Base-by-base conservation (phyloP, 2,329 filamentous ascomycete species). In the Xylariaceae sp. region DNA sequence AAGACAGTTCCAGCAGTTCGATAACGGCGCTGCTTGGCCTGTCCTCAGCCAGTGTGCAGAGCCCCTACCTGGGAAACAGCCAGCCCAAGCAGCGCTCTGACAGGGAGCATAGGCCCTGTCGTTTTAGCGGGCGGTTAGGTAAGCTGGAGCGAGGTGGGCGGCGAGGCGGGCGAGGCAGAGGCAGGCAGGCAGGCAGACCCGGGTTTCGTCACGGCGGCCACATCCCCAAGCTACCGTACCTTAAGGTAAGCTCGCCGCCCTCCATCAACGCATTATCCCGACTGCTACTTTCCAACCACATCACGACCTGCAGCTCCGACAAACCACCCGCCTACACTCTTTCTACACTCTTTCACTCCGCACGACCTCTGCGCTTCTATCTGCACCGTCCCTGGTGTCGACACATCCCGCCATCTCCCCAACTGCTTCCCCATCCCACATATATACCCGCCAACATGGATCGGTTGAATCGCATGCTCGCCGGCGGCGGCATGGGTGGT, bases 381-480 rank as follows among this genome's bases (percentile, higher is more conserved):
- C 13, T 38, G 16, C 34, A 9, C 13, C 34, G 4, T 14, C 16
- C 34, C 4, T 38, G 13, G 34, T 38, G 34, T 16, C 5, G 13
- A 38, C 34, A 38, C 34, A 13, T 13, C 34, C 34, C 34, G 9
- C 34, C 34, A 9, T 16, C 34, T 3, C 16, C 34, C 9, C 4
- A 9, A 5, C 34, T 16, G 10, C 34, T 9, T 38, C 34, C 40
- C 16, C 19, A 17, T 16, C 18, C n/a, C n/a, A n/a, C 43, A 42
- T 43, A 60, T 50, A 42, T 50, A 54, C 42, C 42, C 22, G 47
- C 54, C 63, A 77, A 60, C 54, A 97, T 97, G 93, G 93, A 97
- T 70, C 87, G 93, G 70, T 86, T 97, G 73, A 91, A 89, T 75
- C 85, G 88, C 71, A 88, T 97, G 84, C 82, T 97, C 63, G 86